Base-by-base conservation (phyloP, 805 yeast genomes). In the Monosporozyma aerobia region DNA sequence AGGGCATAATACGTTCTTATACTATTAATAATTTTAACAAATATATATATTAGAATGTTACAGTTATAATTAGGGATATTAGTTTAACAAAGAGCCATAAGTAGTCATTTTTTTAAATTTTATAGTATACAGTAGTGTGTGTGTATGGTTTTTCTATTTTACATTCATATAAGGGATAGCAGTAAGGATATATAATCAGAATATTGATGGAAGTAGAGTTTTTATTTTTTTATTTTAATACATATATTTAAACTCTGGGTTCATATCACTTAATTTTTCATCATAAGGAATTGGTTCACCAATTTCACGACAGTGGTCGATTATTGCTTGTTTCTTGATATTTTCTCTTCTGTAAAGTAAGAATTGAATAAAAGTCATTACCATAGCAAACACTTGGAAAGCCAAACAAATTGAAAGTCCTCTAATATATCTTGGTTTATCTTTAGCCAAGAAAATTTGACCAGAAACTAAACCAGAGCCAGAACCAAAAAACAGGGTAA, bases 171-270 rank as follows among this genome's bases (percentile, higher is more conserved):
- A 14, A 35, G 39, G 16, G n/a, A 35, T 13, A 35, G 39, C 39
- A 35, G 39, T 14, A 35, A 35, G 39, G 39, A 35, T 35, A 35
- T 35, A 35, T 35, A 35, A 13, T 35, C 39, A 35, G 39, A 14
- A 14, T 14, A 13, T 22, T 35, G 39, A 35, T 35, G 16, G 19
- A 11, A 14, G 4, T 14, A 3, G 39, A 35, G 39, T 35, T 9
- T 35, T 9, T 32, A 13, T 32, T 6, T 35, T 3, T 19, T 29
- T 19, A 77, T 3, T 19, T 29, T 19, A 77, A 59, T 76, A 76
- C 67, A 76, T 60, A 64, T 77, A 77, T 61, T 66, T 71, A 59
- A 76, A 75, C 40, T 71, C 68, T 29, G 81, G 81, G 57, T 74
- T 73, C 48, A 58, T 54, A 52, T 71, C 76, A 61, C 74, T 57